Evolutionary conservation across 2,329 filamentous ascomycete species (phyloP), one percentile per base, ranked within the genome.

Genomic region (Xylariales sp.): DNA sequence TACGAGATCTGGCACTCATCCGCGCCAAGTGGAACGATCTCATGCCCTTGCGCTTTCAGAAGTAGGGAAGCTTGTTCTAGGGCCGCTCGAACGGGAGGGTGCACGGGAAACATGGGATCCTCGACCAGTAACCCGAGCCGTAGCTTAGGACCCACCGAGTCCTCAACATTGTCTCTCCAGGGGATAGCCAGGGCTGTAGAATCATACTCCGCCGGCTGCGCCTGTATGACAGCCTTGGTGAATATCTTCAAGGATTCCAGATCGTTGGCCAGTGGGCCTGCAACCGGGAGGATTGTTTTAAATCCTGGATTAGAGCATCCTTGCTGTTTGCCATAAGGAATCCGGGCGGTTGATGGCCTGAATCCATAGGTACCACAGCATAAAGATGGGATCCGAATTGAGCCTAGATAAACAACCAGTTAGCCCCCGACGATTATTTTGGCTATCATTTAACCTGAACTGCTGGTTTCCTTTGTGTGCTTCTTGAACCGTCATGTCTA

Each of bases 341-440:
- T 21, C 14, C 45, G 29, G 12, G 21, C 5, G 14, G 45, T 32
- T 1, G 43, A 42, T 5, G 45, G 45, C 6, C 42, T 42, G 32
- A 48, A 46, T 1, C 45, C 45, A 13, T 48, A 48, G 3, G 45
- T 15, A 8, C 45, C 43, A n/a, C 45, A 48, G 37, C 44, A 46
- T 10, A 48, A 16, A 5, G 45, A 27, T 1, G 45, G 45, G 21
- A 48, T 46, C 6, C 45, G 43, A 20, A 48, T 42, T n/a, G 45
- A 48, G 8, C 45, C 45, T 47, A 27, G 3, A 16, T 14, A 35
- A 13, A 38, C 28, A 13, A 12, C 19, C n/a, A n/a, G n/a, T n/a
- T n/a, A n/a, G n/a, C n/a, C n/a, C n/a, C n/a, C n/a, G n/a, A n/a
- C n/a, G n/a, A n/a, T n/a, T n/a, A n/a, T n/a, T n/a, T n/a, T n/a